Conservation (phyloP, 2,329 filamentous ascomycete species). For the Sphaceloma murrayae region DNA sequence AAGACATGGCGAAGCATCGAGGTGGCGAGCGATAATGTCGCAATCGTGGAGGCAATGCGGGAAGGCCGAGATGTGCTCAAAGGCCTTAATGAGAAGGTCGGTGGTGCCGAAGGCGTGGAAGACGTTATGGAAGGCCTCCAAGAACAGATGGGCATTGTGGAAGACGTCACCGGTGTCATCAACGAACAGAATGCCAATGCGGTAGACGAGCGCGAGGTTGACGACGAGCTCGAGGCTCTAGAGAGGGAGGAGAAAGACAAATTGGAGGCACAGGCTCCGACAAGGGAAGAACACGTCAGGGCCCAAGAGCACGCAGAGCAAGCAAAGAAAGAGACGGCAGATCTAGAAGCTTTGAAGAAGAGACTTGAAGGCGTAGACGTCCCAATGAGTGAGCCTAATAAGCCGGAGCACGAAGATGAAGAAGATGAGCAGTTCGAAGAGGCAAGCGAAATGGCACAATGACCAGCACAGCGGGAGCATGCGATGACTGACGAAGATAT, state of each 20-base stretch:
- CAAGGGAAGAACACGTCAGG: constrained; percentile 53
- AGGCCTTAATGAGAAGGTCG: constrained; percentile 64
- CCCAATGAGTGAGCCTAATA: constrained; percentile 39
- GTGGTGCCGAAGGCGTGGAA: constrained; percentile 66
- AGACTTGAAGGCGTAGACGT: constrained; percentile 26
- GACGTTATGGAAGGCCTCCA: constrained; percentile 63
- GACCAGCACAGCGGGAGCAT: neutral
- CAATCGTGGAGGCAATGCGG: constrained; percentile 74
- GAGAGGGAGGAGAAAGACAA: constrained; percentile 43
- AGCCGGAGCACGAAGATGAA: constrained; percentile 16
- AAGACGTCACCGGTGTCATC: constrained; percentile 72
- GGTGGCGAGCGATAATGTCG: constrained; percentile 74
- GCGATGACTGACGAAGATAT: neutral
- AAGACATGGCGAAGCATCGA: constrained; percentile 74
- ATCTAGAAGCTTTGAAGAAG: constrained; percentile 27
- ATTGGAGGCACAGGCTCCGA: constrained; percentile 61
- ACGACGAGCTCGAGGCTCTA: constrained; percentile 75
- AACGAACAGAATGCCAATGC: constrained; percentile 45
- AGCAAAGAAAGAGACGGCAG: constrained; percentile 31
- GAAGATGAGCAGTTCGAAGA: constrained; percentile 13
- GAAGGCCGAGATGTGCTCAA: constrained; percentile 63
- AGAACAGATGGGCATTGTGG: constrained; percentile 69
- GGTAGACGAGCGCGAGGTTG: constrained; percentile 74
- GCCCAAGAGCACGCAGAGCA: constrained; percentile 64
- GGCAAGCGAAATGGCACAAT: constrained; percentile 13